Evolutionary conservation across 805 yeast genomes (phyloP), one percentile per base, ranked within the genome.

Genomic region (Myxozyma geophila): DNA sequence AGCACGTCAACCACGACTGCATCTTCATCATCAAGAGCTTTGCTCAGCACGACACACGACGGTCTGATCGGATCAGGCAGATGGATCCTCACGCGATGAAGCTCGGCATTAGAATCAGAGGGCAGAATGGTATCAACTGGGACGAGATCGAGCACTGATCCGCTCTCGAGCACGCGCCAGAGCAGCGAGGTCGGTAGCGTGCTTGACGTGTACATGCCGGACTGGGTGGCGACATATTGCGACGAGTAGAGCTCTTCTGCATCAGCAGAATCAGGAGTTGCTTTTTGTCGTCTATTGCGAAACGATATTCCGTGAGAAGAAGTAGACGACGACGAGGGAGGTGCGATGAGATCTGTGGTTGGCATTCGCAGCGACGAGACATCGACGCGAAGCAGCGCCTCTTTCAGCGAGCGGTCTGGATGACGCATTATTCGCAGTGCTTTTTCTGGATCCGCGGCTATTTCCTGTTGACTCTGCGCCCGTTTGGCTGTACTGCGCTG

Each of bases 121-220:
- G 53, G 9, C 36, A 43, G 10, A 10, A 49, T 52, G 37, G 46
- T 40, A 37, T 66, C 69, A 15, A 57, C 33, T 15, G 67, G 67
- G 9, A 54, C 41, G 21, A 66, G 53, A 36, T 59, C 69, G 33
- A 66, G 62, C 1, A 64, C 41, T 8, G 47, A 33, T 9, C 58
- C 53, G 35, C 21, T 8, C n/a, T 59, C 67, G 6, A 66, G 43
- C 23, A 66, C 67, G 41, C 69, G 64, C 69, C 69, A 66, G 7
- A 66, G 49, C 17, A 66, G 13, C 28, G 64, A 46, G 12, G 64
- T 51, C 12, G 69, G 69, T 12, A 47, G 48, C 33, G 39, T 44
- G 19, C 48, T 19, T 9, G 58, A 17, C 44, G 58, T 47, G 43
- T 28, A 35, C 4, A 66, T 33, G 3, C 64, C 59, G 50, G 64